Percentiles rank a stretch among this genome's conserved stretches.
These are phyloP conservation scores for Phlebiopsis flavidoalba DNA, from an alignment of 768 basidiomycete species.

Conservation along the genomic window DNA sequence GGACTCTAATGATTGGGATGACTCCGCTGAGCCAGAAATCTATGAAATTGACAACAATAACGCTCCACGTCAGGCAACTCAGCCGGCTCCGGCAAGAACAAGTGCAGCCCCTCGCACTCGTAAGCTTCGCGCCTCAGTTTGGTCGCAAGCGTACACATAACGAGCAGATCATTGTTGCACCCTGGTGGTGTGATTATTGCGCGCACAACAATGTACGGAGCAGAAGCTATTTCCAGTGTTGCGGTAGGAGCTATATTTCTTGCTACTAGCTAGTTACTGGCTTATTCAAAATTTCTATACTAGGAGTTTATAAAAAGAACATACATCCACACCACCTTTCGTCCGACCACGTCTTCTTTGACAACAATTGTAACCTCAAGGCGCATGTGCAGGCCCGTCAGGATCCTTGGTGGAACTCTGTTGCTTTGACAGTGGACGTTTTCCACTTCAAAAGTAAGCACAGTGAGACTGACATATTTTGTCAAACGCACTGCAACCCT, in stretches of 20 bases:
- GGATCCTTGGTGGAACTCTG: conserved; percentile 14
- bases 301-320: conserved; percentile 8
- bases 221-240: conserved; percentile 16
- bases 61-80: no score
- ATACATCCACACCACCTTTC: conserved; percentile 14
- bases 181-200: conserved; percentile 13
- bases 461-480: conserved; percentile 21
- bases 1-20: no score
- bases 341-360: conserved; percentile 23
- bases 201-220: conserved; percentile 17
- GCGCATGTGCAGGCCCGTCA: conserved; percentile 20
- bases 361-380: conserved; percentile 22
- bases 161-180: conserved; percentile 21
- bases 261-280: conserved; percentile 5
- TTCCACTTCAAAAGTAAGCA: conserved; percentile 36
- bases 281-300: conserved; percentile 5
- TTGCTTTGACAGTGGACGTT: conserved; percentile 29
- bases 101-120: background rate
- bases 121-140: conserved; percentile 6
- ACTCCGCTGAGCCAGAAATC: no score
- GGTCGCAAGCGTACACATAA: conserved; percentile 22
- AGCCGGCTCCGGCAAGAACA: no score
- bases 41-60: no score
- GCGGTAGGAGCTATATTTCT: conserved; percentile 2
- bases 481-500: conserved; percentile 27